Evolutionary conservation across 257 asterid species (phyloP), one percentile per base, ranked within the genome.

Genomic region (Rubia yunnanensis): DNA sequence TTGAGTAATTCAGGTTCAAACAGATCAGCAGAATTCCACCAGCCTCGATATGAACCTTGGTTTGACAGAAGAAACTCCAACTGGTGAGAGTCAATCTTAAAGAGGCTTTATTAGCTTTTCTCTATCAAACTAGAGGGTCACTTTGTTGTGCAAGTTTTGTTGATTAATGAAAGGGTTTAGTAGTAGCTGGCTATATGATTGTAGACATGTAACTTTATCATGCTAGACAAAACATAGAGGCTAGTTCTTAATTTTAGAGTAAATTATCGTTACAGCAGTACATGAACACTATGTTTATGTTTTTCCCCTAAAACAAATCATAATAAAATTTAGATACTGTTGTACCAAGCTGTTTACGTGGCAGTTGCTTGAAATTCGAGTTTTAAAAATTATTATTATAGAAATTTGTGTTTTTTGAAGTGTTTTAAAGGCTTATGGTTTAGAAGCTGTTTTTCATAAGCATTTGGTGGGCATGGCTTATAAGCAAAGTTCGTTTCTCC

Each of bases 31-130:
- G 68, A 72, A n/a, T 76, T 35, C 60, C 63, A 80, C 72, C 83
- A 74, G 66, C 78, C 72, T 23, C 71, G 79, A 61, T 79, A 61
- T 70, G 77, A 87, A 3, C 81, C 96, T 13, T 78, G 88, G 53
- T 86, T 76, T 71, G 79, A 81, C 53, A 50, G 84, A 65, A 87
- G 89, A 78, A 71, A 72, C 67, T 56, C 76, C 73, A 60, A 74
- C 22, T 75, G 85, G 84, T 81, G 68, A 31, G 35, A 26, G 52
- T 15, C 4, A 20, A 20, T 11, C 10, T 18, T 22, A 13, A 44
- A 22, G 30, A 26, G 15, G 35, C 22, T 4, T 50, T 31, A 7
- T 34, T 20, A 23, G 50, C 66, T 38, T 38, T 11, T 10, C 48
- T 38, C 54, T 13, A 1, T 22, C 44, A 11, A 57, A 57, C n/a